These are phyloP conservation scores for Russula sp. DNA, from an alignment of 768 basidiomycete species.

Conservation along the genomic window DNA sequence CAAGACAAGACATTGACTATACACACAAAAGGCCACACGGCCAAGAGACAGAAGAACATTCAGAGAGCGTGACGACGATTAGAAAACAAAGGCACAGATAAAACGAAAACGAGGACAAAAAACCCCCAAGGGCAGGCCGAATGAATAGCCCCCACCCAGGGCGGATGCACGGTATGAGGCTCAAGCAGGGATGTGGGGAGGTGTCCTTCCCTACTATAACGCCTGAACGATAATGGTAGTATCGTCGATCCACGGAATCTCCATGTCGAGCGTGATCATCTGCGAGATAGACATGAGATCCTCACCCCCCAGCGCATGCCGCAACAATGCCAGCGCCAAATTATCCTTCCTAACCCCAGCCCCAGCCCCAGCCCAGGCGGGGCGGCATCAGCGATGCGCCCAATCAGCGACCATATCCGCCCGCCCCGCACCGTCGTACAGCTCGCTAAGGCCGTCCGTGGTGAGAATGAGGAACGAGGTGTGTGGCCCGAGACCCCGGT, in stretches of 20 bases:
- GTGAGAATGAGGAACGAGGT: constrained; percentile 33
- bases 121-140: too few species aligned
- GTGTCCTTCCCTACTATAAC: too few species aligned
- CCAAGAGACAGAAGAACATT: neutral
- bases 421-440: constrained; percentile 31
- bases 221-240: too few species aligned
- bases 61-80: neutral
- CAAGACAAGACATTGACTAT: neutral
- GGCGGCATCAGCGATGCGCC: constrained; percentile 27
- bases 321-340: constrained; percentile 35
- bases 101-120: neutral
- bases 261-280: too few species aligned
- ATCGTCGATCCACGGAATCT: too few species aligned
- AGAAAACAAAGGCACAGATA: neutral
- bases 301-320: constrained; percentile 38
- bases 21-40: neutral
- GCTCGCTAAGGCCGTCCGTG: constrained; percentile 41
- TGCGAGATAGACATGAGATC: constrained; percentile 35
- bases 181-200: constrained; percentile 26
- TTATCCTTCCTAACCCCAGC: constrained; percentile 22
- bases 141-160: constrained; percentile 14
- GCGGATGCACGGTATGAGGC: too few species aligned
- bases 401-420: constrained; percentile 32
- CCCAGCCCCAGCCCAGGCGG: neutral
- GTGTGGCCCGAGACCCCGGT: constrained; percentile 28